Conservation (phyloP, 768 basidiomycete species). For the Russula foetens region DNA sequence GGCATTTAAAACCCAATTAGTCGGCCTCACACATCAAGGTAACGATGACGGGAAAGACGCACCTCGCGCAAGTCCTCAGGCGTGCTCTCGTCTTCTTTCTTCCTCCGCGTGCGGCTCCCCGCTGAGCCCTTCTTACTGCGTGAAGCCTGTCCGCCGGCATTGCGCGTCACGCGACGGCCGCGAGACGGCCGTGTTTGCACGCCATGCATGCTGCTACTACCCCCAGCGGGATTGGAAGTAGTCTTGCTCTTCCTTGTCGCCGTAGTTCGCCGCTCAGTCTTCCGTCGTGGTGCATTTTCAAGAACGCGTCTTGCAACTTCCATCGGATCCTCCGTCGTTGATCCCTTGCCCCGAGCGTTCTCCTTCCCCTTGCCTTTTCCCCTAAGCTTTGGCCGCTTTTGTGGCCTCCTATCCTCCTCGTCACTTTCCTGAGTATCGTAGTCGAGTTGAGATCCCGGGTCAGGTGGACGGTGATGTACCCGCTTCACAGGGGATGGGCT, state of each 20-base stretch:
- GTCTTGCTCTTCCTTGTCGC: neutral
- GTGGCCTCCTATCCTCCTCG: slow-evolving; percentile 28
- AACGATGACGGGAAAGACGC: neutral
- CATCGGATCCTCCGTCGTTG: neutral
- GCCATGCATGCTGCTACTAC: neutral
- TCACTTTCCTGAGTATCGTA: slow-evolving; percentile 14
- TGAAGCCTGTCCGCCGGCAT: neutral
- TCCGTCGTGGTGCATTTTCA: slow-evolving; percentile 8
- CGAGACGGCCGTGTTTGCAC: neutral
- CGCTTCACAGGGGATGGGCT: slow-evolving; percentile 20
- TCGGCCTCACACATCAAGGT: neutral
- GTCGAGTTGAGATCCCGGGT: slow-evolving; percentile 3
- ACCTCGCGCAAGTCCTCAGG: slow-evolving; percentile 20
- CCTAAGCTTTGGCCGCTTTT: slow-evolving; percentile 25
- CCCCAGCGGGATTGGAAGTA: neutral
- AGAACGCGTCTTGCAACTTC: slow-evolving; percentile 8
- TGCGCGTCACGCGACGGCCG: neutral
- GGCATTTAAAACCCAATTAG: neutral
- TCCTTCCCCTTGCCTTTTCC: slow-evolving; percentile 21
- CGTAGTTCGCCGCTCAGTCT: neutral
- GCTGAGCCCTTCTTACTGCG: neutral
- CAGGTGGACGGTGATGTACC: slow-evolving; percentile 2
- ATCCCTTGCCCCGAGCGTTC: slow-evolving; percentile 30
- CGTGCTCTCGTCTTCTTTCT: slow-evolving; percentile 19
- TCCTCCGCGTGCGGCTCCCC: slow-evolving; percentile 7